These are phyloP conservation scores for Allium cepa DNA, from an alignment of 106 monocot species.

Conservation along the genomic window DNA sequence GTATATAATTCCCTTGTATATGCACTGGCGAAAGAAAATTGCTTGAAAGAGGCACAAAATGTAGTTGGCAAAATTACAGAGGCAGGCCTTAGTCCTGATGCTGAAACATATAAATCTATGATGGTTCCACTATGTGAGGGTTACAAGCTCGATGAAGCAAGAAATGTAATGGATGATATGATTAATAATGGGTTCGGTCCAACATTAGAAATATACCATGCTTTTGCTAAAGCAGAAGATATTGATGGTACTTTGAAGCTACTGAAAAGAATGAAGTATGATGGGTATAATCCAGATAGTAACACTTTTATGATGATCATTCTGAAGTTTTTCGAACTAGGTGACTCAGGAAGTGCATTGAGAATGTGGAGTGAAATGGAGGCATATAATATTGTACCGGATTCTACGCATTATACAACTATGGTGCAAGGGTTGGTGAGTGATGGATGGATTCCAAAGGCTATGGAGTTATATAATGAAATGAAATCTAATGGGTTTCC, in stretches of 20 bases:
- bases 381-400: conserved; percentile 27
- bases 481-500: conserved; percentile 69
- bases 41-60: conserved; percentile 50
- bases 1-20: conserved; percentile 75
- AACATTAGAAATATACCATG: conserved; percentile 58
- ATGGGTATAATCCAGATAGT: conserved; percentile 33
- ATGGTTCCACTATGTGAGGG: conserved; percentile 77
- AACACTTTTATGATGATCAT: conserved; percentile 52
- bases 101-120: conserved; percentile 61
- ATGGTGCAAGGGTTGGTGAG: conserved; percentile 51
- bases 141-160: conserved; percentile 60
- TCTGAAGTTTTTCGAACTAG: conserved; percentile 45
- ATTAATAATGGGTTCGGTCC: conserved; percentile 36
- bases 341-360: conserved; percentile 51
- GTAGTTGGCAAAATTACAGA: conserved; percentile 49
- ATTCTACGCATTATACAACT: conserved; percentile 38
- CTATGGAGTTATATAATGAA: conserved; percentile 56
- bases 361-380: conserved; percentile 71
- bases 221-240: conserved; percentile 49
- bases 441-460: conserved; percentile 65
- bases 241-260: conserved; percentile 40
- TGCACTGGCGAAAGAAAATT: conserved; percentile 59
- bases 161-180: conserved; percentile 49
- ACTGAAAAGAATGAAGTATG: conserved; percentile 52
- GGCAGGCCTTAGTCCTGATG: conserved; percentile 43